Evolutionary conservation across 2,329 filamentous ascomycete species (phyloP), one percentile per base, ranked within the genome.

Genomic region (Colletotrichum noveboracense): DNA sequence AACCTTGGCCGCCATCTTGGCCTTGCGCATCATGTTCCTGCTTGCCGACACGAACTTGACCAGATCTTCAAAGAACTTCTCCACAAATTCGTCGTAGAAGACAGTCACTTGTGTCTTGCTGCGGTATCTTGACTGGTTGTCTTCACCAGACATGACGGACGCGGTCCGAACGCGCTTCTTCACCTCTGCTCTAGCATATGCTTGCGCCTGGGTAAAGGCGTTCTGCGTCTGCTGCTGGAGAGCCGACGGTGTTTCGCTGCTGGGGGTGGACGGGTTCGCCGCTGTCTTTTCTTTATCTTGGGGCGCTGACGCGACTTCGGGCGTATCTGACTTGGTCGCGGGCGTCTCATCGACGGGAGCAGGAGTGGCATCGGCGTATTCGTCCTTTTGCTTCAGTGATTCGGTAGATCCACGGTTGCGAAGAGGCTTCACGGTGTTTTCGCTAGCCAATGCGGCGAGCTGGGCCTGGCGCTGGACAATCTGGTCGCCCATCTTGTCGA

Each of bases 1-100:
- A 74, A 95, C 92, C 81, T 93, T 93, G 71, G 93, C 93, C 69
- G 94, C 94, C 93, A 95, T 95, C 85, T 95, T 97, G 68, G 94
- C 95, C 84, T 96, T 97, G 65, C 96, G 93, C 83, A 98, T 93
- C 78, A 95, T 88, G 84, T 98, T 98, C 73, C 96, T 89, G 66
- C 94, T 94, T 2, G 92, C 91, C 7, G 94, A 95, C 43, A 98
- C 93, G 71, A 94, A 94, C 77, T 95, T 93, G 72, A 98, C 96
- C 66, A 98, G 86, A 71, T 93, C 89, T 80, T 98, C 96, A 78
- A 98, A 95, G 52, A 93, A 92, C 66, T 92, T 92, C 82, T 98
- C 96, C 5, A 97, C 93, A 77, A 95, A 93, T 79, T 94, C 95
- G 82, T 98, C 96, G 82, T 98, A 98, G 84, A 95, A 96, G n/a